A percentile compares a stretch with the other conserved stretches of the same genome.
These are phyloP conservation scores for Penicillium coprophilum DNA, from an alignment of 495 filamentous ascomycete genomes.

Conservation along the genomic window DNA sequence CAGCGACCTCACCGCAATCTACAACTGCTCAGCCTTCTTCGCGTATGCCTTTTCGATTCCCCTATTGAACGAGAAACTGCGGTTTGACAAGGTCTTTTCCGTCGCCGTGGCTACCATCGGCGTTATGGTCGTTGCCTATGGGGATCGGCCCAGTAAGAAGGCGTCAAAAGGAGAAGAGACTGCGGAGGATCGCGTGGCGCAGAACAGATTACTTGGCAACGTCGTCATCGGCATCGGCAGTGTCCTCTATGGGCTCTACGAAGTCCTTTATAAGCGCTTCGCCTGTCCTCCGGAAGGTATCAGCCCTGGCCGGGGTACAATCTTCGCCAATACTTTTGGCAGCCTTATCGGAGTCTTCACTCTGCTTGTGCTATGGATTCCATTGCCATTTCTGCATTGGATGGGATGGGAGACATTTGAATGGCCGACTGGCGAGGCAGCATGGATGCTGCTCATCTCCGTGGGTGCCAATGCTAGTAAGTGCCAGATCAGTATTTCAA, in stretches of 20 bases:
- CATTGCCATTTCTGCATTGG: constrained; percentile 78
- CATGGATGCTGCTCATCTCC: constrained; percentile 74
- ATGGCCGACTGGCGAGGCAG: constrained; percentile 71
- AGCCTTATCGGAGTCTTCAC: constrained; percentile 84
- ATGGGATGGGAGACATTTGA: constrained; percentile 78
- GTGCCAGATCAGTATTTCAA: constrained; percentile 24
- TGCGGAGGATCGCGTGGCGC: constrained; percentile 48
- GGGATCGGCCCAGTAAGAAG: constrained; percentile 57
- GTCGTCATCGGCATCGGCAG: constrained; percentile 90
- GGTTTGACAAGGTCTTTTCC: constrained; percentile 75
- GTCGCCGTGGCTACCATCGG: constrained; percentile 84
- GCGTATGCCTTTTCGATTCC: constrained; percentile 95
- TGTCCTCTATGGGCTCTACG: constrained; percentile 93
- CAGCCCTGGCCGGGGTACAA: constrained; percentile 74
- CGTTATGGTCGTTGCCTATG: constrained; percentile 90
- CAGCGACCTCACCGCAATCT: constrained; percentile 92
- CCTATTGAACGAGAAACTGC: constrained; percentile 77
- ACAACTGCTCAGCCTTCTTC: constrained; percentile 99
- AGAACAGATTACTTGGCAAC: constrained; percentile 73
- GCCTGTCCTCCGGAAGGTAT: constrained; percentile 91
- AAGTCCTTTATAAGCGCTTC: constrained; percentile 89
- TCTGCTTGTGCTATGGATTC: constrained; percentile 85
- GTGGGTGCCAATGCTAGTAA: constrained; percentile 79
- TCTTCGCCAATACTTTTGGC: constrained; percentile 91
- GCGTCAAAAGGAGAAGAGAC: constrained; percentile 51